Evolutionary conservation across 495 filamentous ascomycete species (phyloP), one percentile per base, ranked within the genome.

Genomic region (Neurospora sp.): DNA sequence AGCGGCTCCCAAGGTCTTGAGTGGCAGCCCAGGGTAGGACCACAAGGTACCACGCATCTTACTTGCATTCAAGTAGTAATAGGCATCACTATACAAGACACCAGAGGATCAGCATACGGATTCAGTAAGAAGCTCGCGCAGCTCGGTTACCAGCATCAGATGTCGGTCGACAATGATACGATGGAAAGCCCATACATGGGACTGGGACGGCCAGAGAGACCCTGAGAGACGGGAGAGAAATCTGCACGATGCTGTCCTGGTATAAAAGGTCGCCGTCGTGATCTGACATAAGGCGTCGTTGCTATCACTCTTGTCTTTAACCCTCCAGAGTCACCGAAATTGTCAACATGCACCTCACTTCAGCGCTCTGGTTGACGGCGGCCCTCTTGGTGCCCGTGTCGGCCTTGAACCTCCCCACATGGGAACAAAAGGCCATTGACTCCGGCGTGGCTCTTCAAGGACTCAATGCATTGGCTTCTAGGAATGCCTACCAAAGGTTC

Each of bases 361-460:
- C 68, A 1, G 20, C 44, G 31, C 10, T 70, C 31, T 73, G 72
- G 68, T 42, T 75, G 42, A 69, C 75, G 38, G 46, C 73, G 3
- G 70, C 46, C n/a, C 53, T 71, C 27, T 70, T 37, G 3, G 70
- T 59, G 9, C 53, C 53, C 12, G 74, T 69, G 16, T 66, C 48
- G 12, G 73, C 76, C 39, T 39, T 73, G 40, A 72, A 46, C 44
- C 31, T 76, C 6, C 75, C 76, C 14, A 4, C 71, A 11, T 79
- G 74, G 20, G 75, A 46, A 37, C 75, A 79, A 53, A 18, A 46
- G 3, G 75, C 75, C 18, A 69, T 80, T 40, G 78, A 80, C 53
- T 73, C 74, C 0, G 78, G 77, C 9, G 31, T 78, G 16, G 78
- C 76, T 18, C 75, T 80, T 18, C 40, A 73, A 22, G 72, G 71